These are phyloP conservation scores for Metroxylon sagu DNA, from an alignment of 176 grass and related monocot genomes.

Conservation along the genomic window DNA sequence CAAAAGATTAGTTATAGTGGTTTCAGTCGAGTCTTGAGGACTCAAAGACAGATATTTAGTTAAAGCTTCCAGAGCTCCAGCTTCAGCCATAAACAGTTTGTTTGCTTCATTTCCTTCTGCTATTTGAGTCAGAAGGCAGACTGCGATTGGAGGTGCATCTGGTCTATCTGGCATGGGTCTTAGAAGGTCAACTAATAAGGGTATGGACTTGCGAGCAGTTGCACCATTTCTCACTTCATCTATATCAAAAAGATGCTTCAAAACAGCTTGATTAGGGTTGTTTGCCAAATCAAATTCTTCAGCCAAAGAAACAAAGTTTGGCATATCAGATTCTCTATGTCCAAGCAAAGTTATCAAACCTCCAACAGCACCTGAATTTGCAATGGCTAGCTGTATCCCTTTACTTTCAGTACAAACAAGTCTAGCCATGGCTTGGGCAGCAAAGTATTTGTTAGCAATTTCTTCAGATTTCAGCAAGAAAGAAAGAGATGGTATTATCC, in stretches of 20 bases:
- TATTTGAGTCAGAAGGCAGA: slow-evolving; percentile 77
- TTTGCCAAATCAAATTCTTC: slow-evolving; percentile 61
- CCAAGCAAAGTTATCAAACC: slow-evolving; percentile 70
- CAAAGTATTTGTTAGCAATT: slow-evolving; percentile 61
- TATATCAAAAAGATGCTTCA: slow-evolving; percentile 63
- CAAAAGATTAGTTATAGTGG: slow-evolving; percentile 71
- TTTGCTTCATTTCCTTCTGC: slow-evolving; percentile 62
- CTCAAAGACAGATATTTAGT: slow-evolving; percentile 95
- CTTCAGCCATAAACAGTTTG: slow-evolving; percentile 84
- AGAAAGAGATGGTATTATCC: slow-evolving; percentile 60
- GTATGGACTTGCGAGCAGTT: slow-evolving; percentile 70
- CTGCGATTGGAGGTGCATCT: slow-evolving; percentile 74
- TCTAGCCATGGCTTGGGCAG: slow-evolving; percentile 87
- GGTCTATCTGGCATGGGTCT: slow-evolving; percentile 92
- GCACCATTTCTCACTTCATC: slow-evolving; percentile 73
- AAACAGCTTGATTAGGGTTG: slow-evolving; percentile 69
- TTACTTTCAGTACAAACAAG: slow-evolving; percentile 68
- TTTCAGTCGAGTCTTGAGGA: slow-evolving; percentile 88
- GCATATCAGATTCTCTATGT: slow-evolving; percentile 62
- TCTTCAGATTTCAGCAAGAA: slow-evolving; percentile 80
- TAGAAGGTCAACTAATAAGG: slow-evolving; percentile 86
- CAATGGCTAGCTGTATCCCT: slow-evolving; percentile 62
- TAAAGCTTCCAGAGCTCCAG: slow-evolving; percentile 76
- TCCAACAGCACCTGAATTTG: slow-evolving; percentile 85
- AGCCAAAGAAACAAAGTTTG: slow-evolving; percentile 48